These are phyloP conservation scores for Pyrenula aspistea DNA, from an alignment of 495 filamentous ascomycete genomes.

Conservation along the genomic window DNA sequence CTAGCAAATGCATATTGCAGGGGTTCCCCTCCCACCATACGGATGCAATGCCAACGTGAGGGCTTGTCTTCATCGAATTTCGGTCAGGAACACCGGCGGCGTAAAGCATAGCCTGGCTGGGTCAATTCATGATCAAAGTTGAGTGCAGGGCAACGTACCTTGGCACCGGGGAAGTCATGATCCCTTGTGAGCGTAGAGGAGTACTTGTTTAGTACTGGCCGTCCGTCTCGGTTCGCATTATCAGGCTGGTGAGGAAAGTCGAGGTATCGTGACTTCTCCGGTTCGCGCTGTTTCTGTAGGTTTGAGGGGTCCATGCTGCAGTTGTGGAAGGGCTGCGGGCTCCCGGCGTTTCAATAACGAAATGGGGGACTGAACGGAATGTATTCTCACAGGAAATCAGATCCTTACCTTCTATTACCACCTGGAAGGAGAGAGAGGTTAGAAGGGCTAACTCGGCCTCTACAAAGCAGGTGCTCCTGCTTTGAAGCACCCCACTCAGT, in stretches of 20 bases:
- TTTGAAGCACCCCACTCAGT: background rate
- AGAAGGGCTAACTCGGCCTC: too few relatives aligned
- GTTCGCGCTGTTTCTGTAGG: conserved; percentile 20
- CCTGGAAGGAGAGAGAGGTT: too few relatives aligned
- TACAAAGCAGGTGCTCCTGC: too few relatives aligned
- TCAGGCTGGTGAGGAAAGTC: conserved; percentile 47
- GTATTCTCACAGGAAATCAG: too few relatives aligned
- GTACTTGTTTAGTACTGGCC: conserved; percentile 55
- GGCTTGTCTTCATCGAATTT: conserved; percentile 77
- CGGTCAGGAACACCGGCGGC: conserved; percentile 79
- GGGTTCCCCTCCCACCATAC: conserved; percentile 99
- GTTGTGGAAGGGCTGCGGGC: too few relatives aligned
- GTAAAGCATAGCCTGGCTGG: conserved; percentile 81
- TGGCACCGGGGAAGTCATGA: conserved; percentile 90
- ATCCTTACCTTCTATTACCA: background rate
- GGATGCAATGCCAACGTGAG: conserved; percentile 80
- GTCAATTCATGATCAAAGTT: background rate
- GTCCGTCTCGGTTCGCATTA: conserved; percentile 46
- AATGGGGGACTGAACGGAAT: too few relatives aligned
- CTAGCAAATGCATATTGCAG: conserved; percentile 66
- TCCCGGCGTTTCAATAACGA: too few relatives aligned
- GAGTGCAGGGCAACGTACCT: conserved; percentile 37
- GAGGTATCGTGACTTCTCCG: conserved; percentile 46
- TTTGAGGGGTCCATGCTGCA: conserved; percentile 34
- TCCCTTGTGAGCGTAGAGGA: conserved; percentile 61